Base-by-base conservation (phyloP, 345 rosid genomes). In the Atalantia buxifolia region DNA sequence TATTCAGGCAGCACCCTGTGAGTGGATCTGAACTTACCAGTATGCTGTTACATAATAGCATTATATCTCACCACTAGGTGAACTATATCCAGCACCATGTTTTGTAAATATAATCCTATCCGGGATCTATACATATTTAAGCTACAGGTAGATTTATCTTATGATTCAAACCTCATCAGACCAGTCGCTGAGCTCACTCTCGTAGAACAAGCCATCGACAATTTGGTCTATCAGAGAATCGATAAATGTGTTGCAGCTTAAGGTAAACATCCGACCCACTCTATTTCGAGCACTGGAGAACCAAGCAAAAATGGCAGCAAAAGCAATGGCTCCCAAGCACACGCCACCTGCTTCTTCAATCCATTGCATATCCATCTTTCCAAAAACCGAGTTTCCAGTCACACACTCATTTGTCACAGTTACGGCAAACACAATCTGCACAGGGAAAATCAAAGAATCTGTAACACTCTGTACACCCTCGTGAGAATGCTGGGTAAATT, bases 171-270 rank as follows among this genome's bases (percentile, higher is more conserved):
- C 60, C 6, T 90, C 95, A 72, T 94, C 97, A 7, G 92, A 83
- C 95, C 95, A 90, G 65, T 92, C 97, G 73, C 76, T 84, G 33
- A 80, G 80, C 61, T 90, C 86, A 1, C 75, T 79, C 28, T 90
- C 98, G 12, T 91, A 93, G 93, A 95, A 95, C 83, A 95, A 85
- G n/a, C 98, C 98, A 63, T 95, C 98, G 1, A 95, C 86, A 77
- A 95, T 88, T 79, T 91, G 97, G 63, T 95, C 97, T 25, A 95
- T 88, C 31, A 95, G 86, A 22, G 97, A 88, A 82, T 95, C 99
- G 22, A 95, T 91, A 16, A 95, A 87, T 6, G 97, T 74, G 89
- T 87, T 93, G 79, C 97, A 93, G 10, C 94, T 84, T 31, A 87
- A 56, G 18, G 92, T 80, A 80, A 95, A 95, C 67, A 93, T 93